Percentiles rank a stretch among this genome's conserved stretches.
Conservation (phyloP, 2,329 filamentous ascomycete genomes). For the Scytalidium lignicola region DNA sequence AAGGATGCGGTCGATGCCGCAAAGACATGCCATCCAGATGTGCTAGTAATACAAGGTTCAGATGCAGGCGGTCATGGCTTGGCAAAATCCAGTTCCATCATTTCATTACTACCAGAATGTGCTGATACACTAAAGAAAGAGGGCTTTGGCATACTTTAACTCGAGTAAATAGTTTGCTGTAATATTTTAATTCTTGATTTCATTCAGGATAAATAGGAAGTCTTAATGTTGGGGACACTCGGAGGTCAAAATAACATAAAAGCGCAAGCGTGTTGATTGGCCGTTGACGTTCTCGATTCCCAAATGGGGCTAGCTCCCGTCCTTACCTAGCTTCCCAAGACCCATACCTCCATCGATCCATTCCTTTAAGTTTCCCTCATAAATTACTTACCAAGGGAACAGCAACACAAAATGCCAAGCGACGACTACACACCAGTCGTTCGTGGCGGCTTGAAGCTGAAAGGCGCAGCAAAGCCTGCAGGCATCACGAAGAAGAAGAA, state of each 20-base stretch:
- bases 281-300: neutral
- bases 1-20: slow-evolving; percentile 20
- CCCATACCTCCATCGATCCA: neutral
- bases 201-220: no score
- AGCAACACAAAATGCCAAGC: slow-evolving; percentile 50
- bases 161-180: neutral
- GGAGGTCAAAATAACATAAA: neutral
- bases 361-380: neutral
- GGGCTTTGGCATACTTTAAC: slow-evolving; percentile 9
- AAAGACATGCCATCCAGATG: slow-evolving; percentile 22
- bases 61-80: slow-evolving; percentile 34
- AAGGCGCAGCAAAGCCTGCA: slow-evolving; percentile 62
- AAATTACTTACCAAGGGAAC: neutral
- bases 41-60: slow-evolving; percentile 30
- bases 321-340: neutral
- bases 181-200: no score
- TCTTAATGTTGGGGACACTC: no score
- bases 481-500: slow-evolving; percentile 62
- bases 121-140: slow-evolving; percentile 21
- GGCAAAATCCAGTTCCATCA: slow-evolving; percentile 25
- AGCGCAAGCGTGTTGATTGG: neutral
- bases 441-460: slow-evolving; percentile 75
- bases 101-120: slow-evolving; percentile 31
- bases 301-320: neutral
- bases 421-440: slow-evolving; percentile 67